phyloP scores from a whole-genome alignment of 345 rosid genomes.

The Geranium brycei region DNA sequence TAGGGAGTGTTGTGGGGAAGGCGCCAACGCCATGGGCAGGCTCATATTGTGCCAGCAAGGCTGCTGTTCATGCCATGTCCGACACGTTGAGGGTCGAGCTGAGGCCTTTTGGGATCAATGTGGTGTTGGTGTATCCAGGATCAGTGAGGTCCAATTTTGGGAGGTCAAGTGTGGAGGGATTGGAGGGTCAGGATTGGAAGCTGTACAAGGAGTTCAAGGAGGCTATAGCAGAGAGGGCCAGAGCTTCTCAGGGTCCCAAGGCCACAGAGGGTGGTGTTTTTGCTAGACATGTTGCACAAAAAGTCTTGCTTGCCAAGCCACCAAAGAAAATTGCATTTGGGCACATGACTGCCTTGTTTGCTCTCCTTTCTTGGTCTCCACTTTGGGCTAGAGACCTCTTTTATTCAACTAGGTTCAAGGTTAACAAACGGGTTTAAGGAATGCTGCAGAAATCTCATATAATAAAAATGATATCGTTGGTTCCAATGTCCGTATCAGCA shows the following conservation, averaged over 20 bases:
- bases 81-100: conserved; percentile 37
- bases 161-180: conserved; percentile 17
- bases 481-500: too few species aligned
- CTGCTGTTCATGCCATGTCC: conserved; percentile 47
- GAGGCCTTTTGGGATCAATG: conserved; percentile 40
- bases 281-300: conserved; percentile 43
- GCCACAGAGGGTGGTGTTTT: conserved; percentile 32
- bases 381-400: conserved; percentile 50
- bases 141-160: conserved; percentile 47
- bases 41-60: conserved; percentile 52
- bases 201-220: conserved; percentile 39
- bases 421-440: conserved; percentile 13
- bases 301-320: conserved; percentile 38
- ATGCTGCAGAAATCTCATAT: not conserved
- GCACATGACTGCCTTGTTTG: conserved; percentile 45
- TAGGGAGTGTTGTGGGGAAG: conserved; percentile 46
- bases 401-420: conserved; percentile 27
- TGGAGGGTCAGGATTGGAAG: conserved; percentile 35
- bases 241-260: conserved; percentile 35
- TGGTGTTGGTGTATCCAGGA: conserved; percentile 38
- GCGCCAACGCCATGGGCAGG: conserved; percentile 61
- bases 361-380: conserved; percentile 45
- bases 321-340: conserved; percentile 44
- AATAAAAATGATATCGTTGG: too few species aligned
- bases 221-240: conserved; percentile 38